A percentile compares a stretch with the other conserved stretches of the same genome.
These are phyloP conservation scores for Xerocomellus dryophilus DNA, from an alignment of 768 basidiomycete species.

Conservation along the genomic window DNA sequence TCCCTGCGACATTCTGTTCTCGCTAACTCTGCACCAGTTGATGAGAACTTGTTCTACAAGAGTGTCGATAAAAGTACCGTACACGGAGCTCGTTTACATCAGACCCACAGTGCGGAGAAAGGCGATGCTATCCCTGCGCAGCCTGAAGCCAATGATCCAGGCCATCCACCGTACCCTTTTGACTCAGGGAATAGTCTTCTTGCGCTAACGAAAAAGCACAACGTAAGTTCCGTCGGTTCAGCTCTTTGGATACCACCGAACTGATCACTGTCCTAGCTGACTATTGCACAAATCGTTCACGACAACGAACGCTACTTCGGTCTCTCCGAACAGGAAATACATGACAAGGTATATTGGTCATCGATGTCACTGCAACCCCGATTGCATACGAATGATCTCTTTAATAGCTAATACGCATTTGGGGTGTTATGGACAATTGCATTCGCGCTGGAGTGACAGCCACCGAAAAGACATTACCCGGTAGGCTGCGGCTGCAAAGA, in stretches of 20 bases:
- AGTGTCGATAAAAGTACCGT: constrained; percentile 80
- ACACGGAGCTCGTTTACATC: constrained; percentile 75
- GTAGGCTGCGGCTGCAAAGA: constrained; percentile 73
- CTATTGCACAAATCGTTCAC: constrained; percentile 90
- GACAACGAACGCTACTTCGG: constrained; percentile 88
- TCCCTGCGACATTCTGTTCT: not conserved
- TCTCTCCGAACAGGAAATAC: constrained; percentile 70
- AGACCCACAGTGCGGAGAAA: constrained; percentile 46
- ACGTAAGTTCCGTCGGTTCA: constrained; percentile 48
- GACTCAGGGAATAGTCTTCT: constrained; percentile 73
- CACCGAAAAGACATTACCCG: constrained; percentile 76
- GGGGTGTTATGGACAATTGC: constrained; percentile 91
- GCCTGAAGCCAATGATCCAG: constrained; percentile 28
- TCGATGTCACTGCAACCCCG: not conserved
- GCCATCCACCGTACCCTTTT: constrained; percentile 82
- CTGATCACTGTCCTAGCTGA: constrained; percentile 54
- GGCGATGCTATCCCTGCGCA: constrained; percentile 12
- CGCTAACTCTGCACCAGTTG: constrained; percentile 44
- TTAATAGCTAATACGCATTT: constrained; percentile 65
- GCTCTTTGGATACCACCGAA: not conserved
- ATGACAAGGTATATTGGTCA: constrained; percentile 51
- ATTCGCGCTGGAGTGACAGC: constrained; percentile 84
- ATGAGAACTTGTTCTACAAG: constrained; percentile 95
- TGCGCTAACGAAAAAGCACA: constrained; percentile 73
- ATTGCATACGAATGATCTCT: not conserved